Percentiles rank a stretch among this genome's conserved stretches.
phyloP scores from a whole-genome alignment of 2,329 filamentous ascomycete genomes.

The Hymenoscyphus infarciens region DNA sequence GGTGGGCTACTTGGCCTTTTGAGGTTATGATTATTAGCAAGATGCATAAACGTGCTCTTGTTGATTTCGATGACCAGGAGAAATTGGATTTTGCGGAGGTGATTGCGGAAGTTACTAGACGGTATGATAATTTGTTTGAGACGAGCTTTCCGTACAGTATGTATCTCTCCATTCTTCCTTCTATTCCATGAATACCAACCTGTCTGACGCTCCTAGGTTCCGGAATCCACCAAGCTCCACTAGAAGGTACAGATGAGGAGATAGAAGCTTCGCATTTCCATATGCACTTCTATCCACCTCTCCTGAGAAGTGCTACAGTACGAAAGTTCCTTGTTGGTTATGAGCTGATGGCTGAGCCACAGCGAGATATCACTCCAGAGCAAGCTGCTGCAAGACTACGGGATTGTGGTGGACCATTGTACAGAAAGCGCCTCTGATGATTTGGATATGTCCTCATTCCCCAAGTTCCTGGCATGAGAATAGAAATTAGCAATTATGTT shows the following conservation, averaged over 20 bases:
- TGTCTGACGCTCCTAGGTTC: conserved; percentile 54
- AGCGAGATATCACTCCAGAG: conserved; percentile 95
- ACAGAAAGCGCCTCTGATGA: conserved; percentile 55
- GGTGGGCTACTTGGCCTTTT: conserved; percentile 98
- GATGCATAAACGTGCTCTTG: conserved; percentile 76
- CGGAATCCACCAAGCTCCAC: conserved; percentile 90
- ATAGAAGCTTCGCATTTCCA: conserved; percentile 87
- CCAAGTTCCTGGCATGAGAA: conserved; percentile 11
- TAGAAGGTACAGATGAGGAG: conserved; percentile 77
- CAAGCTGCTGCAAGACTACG: conserved; percentile 77
- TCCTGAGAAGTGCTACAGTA: conserved; percentile 88
- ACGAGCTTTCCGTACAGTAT: conserved; percentile 92
- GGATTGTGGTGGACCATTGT: conserved; percentile 77
- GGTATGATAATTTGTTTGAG: conserved; percentile 97
- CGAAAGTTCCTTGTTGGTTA: conserved; percentile 96
- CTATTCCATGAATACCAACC: not conserved
- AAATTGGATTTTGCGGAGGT: conserved; percentile 73
- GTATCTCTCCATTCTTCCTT: conserved; percentile 30
- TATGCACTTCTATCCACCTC: conserved; percentile 95
- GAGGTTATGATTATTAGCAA: conserved; percentile 88
- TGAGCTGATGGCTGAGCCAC: conserved; percentile 95
- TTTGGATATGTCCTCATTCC: not conserved
- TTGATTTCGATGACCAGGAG: conserved; percentile 74
- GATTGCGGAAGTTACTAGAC: conserved; percentile 80
- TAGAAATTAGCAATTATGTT: conserved; percentile 9